Evolutionary conservation across 2,329 filamentous ascomycete genomes (phyloP).

Genomic region (Diaporthe destruens): DNA sequence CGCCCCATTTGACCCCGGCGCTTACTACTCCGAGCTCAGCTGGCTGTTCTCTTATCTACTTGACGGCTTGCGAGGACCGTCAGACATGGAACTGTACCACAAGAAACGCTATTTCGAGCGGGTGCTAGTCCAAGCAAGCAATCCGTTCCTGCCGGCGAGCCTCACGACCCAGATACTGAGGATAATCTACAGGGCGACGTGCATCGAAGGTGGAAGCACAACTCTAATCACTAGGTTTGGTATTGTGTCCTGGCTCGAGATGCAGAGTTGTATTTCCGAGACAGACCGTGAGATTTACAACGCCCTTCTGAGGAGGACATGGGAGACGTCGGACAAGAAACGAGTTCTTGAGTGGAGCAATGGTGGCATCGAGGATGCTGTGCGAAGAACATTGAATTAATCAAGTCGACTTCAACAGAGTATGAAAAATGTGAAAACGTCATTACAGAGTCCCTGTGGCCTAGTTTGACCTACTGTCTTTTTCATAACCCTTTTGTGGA

Average conservation of each 20-base stretch:
- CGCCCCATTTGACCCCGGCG: too few species aligned
- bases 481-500: too few species aligned
- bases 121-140: conserved; percentile 76
- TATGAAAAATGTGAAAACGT: too few species aligned
- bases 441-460: too few species aligned
- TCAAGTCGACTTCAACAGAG: too few species aligned
- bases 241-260: conserved; percentile 79
- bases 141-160: conserved; percentile 71
- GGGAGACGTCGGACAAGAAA: conserved; percentile 75
- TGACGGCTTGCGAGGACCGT: conserved; percentile 70
- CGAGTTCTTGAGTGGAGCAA: conserved; percentile 77
- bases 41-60: conserved; percentile 82
- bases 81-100: conserved; percentile 72
- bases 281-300: conserved; percentile 64
- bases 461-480: too few species aligned
- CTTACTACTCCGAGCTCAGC: conserved; percentile 77
- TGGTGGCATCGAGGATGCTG: conserved; percentile 52
- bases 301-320: conserved; percentile 68
- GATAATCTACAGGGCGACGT: conserved; percentile 76
- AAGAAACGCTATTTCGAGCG: conserved; percentile 79
- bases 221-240: conserved; percentile 85
- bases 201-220: conserved; percentile 78
- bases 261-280: conserved; percentile 61
- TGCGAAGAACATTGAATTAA: conserved; percentile 12
- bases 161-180: conserved; percentile 70